Conservation (phyloP, 768 basidiomycete genomes). For the Termitomyces heimii region DNA sequence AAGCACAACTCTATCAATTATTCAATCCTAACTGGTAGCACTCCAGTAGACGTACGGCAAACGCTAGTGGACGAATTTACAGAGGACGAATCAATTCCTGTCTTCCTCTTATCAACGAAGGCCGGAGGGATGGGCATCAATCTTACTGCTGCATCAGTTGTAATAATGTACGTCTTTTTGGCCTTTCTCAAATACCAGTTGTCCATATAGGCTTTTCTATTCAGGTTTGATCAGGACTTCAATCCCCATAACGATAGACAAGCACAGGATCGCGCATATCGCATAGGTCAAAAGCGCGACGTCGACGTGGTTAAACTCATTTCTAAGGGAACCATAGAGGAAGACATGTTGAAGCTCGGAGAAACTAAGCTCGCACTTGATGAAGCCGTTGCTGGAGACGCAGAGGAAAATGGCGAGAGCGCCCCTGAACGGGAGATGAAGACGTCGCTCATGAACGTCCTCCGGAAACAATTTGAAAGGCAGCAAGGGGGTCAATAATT, state of each 20-base stretch:
- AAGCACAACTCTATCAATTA: slow-evolving; percentile 68
- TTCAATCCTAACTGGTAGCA: slow-evolving; percentile 85
- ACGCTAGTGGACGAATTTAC: slow-evolving; percentile 94
- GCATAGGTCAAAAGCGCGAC: slow-evolving; percentile 91
- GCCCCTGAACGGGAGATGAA: slow-evolving; percentile 79
- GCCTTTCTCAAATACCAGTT: background rate
- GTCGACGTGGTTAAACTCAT: slow-evolving; percentile 95
- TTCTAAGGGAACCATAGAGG: slow-evolving; percentile 88
- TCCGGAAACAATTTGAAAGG: slow-evolving; percentile 76
- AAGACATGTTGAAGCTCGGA: slow-evolving; percentile 89
- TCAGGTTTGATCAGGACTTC: slow-evolving; percentile 95
- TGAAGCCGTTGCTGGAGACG: slow-evolving; percentile 86
- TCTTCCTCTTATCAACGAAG: slow-evolving; percentile 90
- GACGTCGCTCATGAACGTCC: slow-evolving; percentile 76
- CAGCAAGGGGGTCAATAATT: slow-evolving; percentile 32
- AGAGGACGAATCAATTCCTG: slow-evolving; percentile 76
- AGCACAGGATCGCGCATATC: slow-evolving; percentile 95
- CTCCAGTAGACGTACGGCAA: slow-evolving; percentile 90
- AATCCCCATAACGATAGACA: slow-evolving; percentile 98
- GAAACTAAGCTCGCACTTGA: slow-evolving; percentile 89
- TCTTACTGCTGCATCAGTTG: slow-evolving; percentile 90
- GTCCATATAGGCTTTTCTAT: slow-evolving; percentile 3
- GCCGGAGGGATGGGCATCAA: slow-evolving; percentile 98
- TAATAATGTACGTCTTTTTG: slow-evolving; percentile 64
- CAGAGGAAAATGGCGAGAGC: slow-evolving; percentile 54